A percentile compares a stretch with the other conserved stretches of the same genome.
phyloP scores from a whole-genome alignment of 2,329 filamentous ascomycete species.

The Ophiosphaerella narmari region DNA sequence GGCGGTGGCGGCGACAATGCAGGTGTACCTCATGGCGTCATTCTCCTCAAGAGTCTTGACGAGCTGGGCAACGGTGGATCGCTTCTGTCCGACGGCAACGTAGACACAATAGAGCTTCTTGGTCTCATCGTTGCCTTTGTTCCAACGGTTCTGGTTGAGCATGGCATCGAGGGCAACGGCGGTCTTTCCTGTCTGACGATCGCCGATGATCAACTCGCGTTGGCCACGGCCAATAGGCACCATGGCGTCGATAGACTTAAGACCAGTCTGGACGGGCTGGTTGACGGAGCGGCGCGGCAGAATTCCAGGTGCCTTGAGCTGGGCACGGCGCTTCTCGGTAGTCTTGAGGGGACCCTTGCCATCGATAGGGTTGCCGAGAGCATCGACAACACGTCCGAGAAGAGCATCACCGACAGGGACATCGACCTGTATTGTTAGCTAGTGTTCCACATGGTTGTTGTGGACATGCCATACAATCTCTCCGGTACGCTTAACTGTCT shows the following conservation, averaged over 20 bases:
- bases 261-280: slow-evolving; percentile 98
- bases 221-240: slow-evolving; percentile 99
- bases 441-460: not conserved
- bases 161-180: slow-evolving; percentile 97
- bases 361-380: slow-evolving; percentile 98
- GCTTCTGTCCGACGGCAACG: slow-evolving; percentile 99
- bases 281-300: slow-evolving; percentile 96
- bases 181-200: slow-evolving; percentile 99
- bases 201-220: slow-evolving; percentile 99
- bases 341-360: slow-evolving; percentile 97
- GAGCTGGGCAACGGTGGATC: slow-evolving; percentile 97
- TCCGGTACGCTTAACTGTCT: slow-evolving; percentile 99
- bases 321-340: slow-evolving; percentile 90
- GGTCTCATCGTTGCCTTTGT: slow-evolving; percentile 79
- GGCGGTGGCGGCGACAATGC: slow-evolving; percentile 92
- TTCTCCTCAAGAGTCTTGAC: slow-evolving; percentile 99
- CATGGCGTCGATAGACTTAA: slow-evolving; percentile 99
- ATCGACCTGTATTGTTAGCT: slow-evolving; percentile 71
- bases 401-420: slow-evolving; percentile 91
- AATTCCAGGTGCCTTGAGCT: slow-evolving; percentile 99
- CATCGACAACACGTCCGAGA: slow-evolving; percentile 97
- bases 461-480: slow-evolving; percentile 77
- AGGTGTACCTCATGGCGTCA: slow-evolving; percentile 97
- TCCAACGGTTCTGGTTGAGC: slow-evolving; percentile 99
- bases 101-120: slow-evolving; percentile 99